These are phyloP conservation scores for Sisymbrium irio DNA, from an alignment of 345 rosid genomes.

Conservation along the genomic window DNA sequence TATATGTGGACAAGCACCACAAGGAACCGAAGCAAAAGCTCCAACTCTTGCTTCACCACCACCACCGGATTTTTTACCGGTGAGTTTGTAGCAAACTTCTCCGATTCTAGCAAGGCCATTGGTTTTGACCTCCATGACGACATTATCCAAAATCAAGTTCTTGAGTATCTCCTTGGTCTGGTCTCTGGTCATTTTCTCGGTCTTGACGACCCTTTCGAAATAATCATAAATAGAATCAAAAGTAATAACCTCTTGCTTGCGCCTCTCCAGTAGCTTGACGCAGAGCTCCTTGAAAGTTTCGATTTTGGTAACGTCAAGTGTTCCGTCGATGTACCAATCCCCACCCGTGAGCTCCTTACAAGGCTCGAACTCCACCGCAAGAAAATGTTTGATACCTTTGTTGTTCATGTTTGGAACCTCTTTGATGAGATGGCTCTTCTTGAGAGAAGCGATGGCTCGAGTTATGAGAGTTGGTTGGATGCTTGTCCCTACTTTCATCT, in stretches of 20 bases:
- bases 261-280: conserved; percentile 30
- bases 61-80: conserved; percentile 26
- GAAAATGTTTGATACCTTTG: conserved; percentile 51
- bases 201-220: conserved; percentile 29
- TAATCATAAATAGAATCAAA: conserved; percentile 43
- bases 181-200: conserved; percentile 30
- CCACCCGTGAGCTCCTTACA: conserved; percentile 72
- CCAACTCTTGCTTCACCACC: conserved; percentile 44
- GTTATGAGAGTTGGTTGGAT: conserved; percentile 35
- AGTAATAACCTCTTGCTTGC: conserved; percentile 39
- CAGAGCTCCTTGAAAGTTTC: conserved; percentile 43
- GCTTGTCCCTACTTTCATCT: conserved; percentile 47
- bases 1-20: conserved; percentile 74
- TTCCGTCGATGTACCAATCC: conserved; percentile 67
- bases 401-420: conserved; percentile 59
- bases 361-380: conserved; percentile 67
- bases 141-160: conserved; percentile 67
- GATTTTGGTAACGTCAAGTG: conserved; percentile 49
- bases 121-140: conserved; percentile 58
- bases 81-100: conserved; percentile 48
- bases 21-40: conserved; percentile 71
- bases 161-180: conserved; percentile 59
- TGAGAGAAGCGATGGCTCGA: conserved; percentile 48
- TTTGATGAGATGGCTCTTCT: conserved; percentile 49
- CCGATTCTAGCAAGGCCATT: conserved; percentile 52